Evolutionary conservation across 2,329 filamentous ascomycete species (phyloP).

Genomic region (Xylariaceae sp.): DNA sequence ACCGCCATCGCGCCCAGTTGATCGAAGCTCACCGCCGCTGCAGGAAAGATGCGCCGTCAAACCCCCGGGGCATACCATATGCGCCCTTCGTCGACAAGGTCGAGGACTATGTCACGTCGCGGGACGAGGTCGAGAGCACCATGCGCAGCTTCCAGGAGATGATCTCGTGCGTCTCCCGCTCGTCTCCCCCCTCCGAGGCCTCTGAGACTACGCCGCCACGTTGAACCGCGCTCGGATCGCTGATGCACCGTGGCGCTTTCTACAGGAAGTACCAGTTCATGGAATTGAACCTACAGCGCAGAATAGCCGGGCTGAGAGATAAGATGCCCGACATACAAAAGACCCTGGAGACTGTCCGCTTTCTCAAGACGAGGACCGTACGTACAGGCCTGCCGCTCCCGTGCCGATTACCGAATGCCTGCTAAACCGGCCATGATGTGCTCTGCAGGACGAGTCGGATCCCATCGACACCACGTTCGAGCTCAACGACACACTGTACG

Average conservation of each 20-base stretch:
- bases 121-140: constrained; percentile 72
- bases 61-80: constrained; percentile 74
- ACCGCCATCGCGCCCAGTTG: neutral
- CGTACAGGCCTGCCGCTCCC: no score
- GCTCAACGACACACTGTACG: constrained; percentile 91
- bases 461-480: constrained; percentile 90
- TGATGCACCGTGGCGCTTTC: constrained; percentile 4
- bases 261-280: constrained; percentile 97
- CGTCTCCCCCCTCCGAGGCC: neutral
- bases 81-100: constrained; percentile 84
- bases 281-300: constrained; percentile 85
- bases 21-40: neutral
- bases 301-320: constrained; percentile 74
- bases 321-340: constrained; percentile 98
- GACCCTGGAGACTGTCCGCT: constrained; percentile 84
- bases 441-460: constrained; percentile 43
- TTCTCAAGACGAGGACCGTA: constrained; percentile 71
- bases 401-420: no score
- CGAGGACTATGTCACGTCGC: constrained; percentile 76
- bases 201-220: neutral
- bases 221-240: no score
- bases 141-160: constrained; percentile 85
- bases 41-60: constrained; percentile 52
- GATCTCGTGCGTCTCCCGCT: constrained; percentile 63
- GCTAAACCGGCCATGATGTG: no score